These are phyloP conservation scores for Malassezia slooffiae DNA, from an alignment of 1,284 basidiomycete species.

Conservation along the genomic window DNA sequence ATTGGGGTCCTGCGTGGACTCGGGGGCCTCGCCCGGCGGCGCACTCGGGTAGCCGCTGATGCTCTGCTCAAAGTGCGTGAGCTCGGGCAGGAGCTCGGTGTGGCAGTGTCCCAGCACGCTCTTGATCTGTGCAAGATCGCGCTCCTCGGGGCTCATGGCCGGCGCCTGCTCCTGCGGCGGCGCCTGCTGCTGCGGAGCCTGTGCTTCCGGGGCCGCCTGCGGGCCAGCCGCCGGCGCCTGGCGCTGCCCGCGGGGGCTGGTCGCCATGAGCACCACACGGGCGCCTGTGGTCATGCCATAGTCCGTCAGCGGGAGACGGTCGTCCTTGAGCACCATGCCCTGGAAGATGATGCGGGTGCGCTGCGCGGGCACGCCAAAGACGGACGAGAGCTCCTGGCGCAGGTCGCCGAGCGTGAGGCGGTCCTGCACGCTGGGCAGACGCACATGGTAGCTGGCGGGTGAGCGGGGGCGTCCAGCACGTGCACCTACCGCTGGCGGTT, in stretches of 20 bases:
- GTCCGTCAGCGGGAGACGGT: conserved; percentile 24
- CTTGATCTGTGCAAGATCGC: conserved; percentile 27
- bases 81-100: conserved; percentile 30
- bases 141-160: conserved; percentile 15
- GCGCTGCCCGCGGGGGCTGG: conserved; percentile 13
- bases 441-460: conserved; percentile 20
- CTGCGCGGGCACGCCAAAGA: conserved; percentile 30
- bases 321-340: conserved; percentile 38
- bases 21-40: neutral
- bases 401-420: conserved; percentile 29
- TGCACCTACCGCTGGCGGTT: conserved; percentile 29
- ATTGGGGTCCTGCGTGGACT: neutral
- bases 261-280: conserved; percentile 30
- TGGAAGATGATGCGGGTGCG: conserved; percentile 32
- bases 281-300: conserved; percentile 34
- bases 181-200: neutral
- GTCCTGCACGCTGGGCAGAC: conserved; percentile 17
- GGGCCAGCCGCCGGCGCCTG: neutral
- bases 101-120: conserved; percentile 19
- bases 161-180: neutral
- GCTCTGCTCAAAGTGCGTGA: conserved; percentile 24
- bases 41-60: conserved; percentile 11
- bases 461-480: no score
- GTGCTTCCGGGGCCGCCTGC: neutral
- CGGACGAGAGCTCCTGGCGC: conserved; percentile 29